A percentile compares a stretch with the other conserved stretches of the same genome.
phyloP scores from a whole-genome alignment of 2,329 filamentous ascomycete species.

The Diatrype stigma region DNA sequence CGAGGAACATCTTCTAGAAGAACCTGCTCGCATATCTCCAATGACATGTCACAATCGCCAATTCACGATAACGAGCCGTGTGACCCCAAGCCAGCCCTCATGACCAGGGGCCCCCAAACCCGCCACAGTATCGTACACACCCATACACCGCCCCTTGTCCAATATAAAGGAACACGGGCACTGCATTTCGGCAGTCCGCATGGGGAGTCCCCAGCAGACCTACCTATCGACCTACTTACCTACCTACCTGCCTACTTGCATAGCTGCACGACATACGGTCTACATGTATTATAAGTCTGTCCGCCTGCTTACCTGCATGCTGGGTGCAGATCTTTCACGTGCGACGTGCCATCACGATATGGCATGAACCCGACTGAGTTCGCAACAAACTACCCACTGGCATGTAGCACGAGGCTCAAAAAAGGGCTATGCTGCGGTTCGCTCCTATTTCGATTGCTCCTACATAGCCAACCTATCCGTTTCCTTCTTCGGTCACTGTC shows the following conservation, averaged over 20 bases:
- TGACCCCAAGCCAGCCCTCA: neutral
- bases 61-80: neutral
- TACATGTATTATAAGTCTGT: neutral
- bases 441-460: neutral
- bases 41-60: neutral
- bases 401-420: neutral
- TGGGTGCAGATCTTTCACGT: neutral
- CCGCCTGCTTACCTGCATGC: neutral
- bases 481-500: too few relatives aligned
- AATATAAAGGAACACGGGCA: neutral
- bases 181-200: neutral
- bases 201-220: neutral
- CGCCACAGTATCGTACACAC: neutral
- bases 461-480: too few relatives aligned
- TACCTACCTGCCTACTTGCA: too few relatives aligned
- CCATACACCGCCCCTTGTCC: too few relatives aligned
- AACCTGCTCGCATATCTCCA: neutral
- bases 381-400: neutral
- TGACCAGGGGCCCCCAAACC: neutral
- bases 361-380: neutral
- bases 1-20: neutral
- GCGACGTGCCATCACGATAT: neutral
- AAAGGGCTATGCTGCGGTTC: neutral
- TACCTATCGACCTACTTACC: neutral
- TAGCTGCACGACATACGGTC: neutral